Conservation (phyloP, 768 basidiomycete species). For the Galerina marginata region DNA sequence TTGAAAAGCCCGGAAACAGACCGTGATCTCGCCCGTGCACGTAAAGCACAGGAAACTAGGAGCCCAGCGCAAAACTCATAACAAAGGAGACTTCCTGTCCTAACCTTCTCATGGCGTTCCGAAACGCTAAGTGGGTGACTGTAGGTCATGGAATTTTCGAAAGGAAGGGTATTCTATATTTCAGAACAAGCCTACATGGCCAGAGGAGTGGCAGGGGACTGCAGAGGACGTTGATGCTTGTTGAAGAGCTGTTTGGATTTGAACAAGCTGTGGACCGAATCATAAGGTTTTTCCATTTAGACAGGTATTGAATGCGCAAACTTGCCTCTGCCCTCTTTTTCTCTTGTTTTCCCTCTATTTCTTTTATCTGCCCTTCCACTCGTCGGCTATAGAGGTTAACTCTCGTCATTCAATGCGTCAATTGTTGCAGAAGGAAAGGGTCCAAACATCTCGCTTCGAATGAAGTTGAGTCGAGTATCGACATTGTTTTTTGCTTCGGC, state of each 20-base stretch:
- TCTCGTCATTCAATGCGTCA: constrained; percentile 5
- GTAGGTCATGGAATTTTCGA: neutral
- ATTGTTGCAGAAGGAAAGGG: neutral
- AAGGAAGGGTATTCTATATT: neutral
- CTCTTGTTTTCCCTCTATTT: constrained; percentile 75
- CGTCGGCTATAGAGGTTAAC: constrained; percentile 45
- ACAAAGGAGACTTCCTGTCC: constrained; percentile 2
- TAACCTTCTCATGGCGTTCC: neutral
- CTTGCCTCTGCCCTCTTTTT: constrained; percentile 83
- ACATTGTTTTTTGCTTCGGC: constrained; percentile 87
- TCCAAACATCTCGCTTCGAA: constrained; percentile 83
- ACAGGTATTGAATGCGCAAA: constrained; percentile 13
- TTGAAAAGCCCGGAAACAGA: constrained; percentile 72
- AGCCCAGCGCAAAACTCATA: constrained; percentile 17
- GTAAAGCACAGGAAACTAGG: constrained; percentile 20
- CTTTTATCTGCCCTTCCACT: constrained; percentile 82
- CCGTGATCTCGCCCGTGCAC: constrained; percentile 47
- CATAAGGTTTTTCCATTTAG: neutral
- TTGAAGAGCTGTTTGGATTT: constrained; percentile 64
- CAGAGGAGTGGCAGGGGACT: neutral
- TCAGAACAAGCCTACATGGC: neutral
- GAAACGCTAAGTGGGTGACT: neutral
- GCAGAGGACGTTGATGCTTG: constrained; percentile 11
- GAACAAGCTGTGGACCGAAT: constrained; percentile 56
- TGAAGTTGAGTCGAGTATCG: constrained; percentile 89